Percentiles rank a stretch among this genome's conserved stretches.
Evolutionary conservation across 2,329 filamentous ascomycete species (phyloP).

Genomic region (Cordyceps cateniannulata): DNA sequence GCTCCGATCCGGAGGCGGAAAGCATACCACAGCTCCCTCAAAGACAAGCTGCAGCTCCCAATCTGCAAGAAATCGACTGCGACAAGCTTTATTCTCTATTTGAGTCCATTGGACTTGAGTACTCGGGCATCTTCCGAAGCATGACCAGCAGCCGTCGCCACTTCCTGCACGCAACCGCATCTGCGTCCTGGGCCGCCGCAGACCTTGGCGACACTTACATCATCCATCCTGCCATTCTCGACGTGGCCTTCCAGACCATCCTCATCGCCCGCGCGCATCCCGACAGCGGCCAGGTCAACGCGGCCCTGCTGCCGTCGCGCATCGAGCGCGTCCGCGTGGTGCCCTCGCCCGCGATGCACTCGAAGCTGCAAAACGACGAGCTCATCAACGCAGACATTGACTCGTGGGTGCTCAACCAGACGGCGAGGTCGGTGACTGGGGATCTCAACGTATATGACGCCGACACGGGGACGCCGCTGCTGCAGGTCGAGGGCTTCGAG

Average conservation of each 20-base stretch:
- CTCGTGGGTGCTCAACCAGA: background rate
- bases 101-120: conserved; percentile 10
- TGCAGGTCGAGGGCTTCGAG: background rate
- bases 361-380: no score
- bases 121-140: background rate
- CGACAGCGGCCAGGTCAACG: background rate
- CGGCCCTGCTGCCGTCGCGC: background rate
- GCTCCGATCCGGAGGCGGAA: background rate
- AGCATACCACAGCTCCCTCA: background rate
- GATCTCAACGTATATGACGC: background rate
- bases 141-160: background rate
- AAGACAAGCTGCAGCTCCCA: background rate
- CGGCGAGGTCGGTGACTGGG: background rate
- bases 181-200: background rate
- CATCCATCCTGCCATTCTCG: conserved; percentile 28
- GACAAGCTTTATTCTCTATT: conserved; percentile 6
- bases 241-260: conserved; percentile 27
- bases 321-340: background rate
- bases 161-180: background rate
- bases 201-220: conserved; percentile 11
- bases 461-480: background rate
- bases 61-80: background rate
- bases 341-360: background rate
- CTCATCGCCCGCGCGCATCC: background rate
- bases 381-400: background rate